Evolutionary conservation across 768 basidiomycete genomes (phyloP), one percentile per base, ranked within the genome.

Genomic region (Termitomyces eurrhizus): DNA sequence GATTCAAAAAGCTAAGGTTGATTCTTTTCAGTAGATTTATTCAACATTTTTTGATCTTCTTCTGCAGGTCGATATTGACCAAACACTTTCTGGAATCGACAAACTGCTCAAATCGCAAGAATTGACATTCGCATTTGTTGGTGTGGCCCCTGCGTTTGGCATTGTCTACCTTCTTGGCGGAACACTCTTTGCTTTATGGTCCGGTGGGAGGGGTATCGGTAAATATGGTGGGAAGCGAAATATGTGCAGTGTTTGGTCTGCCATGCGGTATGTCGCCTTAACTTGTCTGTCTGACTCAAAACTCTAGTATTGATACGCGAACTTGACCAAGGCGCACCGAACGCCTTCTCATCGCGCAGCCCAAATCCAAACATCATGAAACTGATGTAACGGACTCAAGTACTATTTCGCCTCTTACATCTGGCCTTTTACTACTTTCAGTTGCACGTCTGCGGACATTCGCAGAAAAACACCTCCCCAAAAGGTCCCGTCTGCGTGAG

Each of bases 121-220:
- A 69, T 78, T 97, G 48, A 97, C 94, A 1, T 99, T 99, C 67
- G 96, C 92, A 6, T 98, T 98, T 68, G 94, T 98, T 61, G 95
- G 95, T 64, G 89, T 98, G 16, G 95, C 96, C 0, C 96, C 96
- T 9, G 88, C 90, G 0, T 74, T 98, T 52, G 83, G 88, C 4
- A 76, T 98, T 37, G 82, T 95, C 3, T 95, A 95, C 65, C 77
- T 87, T 1, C 60, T 81, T 2, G 79, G 81, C 16, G 84, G 84
- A 9, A 86, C 82, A 69, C 35, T 88, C 3, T 65, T 75, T 12
- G 73, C 74, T 1, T 59, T 90, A 1, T 84, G 83, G 75, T 73
- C 73, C 0, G 81, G 82, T 7, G 79, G 82, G 1, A 74, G 74
- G 33, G 82, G 81, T 9, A 70, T 73, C 44, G 79, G 81, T 6